Percentiles rank a stretch among this genome's conserved stretches.
Conservation (phyloP, 1,139 yeast species). For the Meyerozyma athensensis region DNA sequence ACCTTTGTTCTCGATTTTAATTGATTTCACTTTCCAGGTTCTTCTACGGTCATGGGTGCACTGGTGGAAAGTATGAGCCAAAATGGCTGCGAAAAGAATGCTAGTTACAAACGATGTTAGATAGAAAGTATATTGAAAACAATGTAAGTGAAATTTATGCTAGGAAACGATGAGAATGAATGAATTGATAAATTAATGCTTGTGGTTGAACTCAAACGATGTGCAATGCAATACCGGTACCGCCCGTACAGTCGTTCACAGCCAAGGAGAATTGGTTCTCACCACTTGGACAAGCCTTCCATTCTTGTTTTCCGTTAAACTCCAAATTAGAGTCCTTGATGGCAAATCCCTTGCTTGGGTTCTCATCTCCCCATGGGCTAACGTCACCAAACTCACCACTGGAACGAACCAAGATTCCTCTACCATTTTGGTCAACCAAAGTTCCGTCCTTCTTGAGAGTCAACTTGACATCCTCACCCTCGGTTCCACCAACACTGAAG, state of each 20-base stretch:
- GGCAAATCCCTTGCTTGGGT: slow-evolving; percentile 16
- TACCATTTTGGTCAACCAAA: slow-evolving; percentile 25
- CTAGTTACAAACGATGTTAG: not conserved
- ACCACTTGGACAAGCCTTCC: slow-evolving; percentile 28
- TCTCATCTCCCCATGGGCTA: slow-evolving; percentile 18
- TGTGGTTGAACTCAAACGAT: slow-evolving; percentile 8
- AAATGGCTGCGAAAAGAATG: not conserved
- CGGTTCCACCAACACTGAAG: slow-evolving; percentile 27
- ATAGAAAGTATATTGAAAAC: not conserved
- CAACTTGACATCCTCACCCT: slow-evolving; percentile 21
- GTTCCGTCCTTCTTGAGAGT: slow-evolving; percentile 21
- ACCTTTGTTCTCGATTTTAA: not conserved
- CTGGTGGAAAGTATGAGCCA: slow-evolving; percentile 7
- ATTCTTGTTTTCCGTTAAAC: slow-evolving; percentile 13
- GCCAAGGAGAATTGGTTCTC: slow-evolving; percentile 21
- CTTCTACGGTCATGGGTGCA: slow-evolving; percentile 4
- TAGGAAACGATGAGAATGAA: too few relatives aligned
- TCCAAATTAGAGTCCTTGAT: slow-evolving; percentile 13
- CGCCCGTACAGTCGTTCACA: slow-evolving; percentile 24
- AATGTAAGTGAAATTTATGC: not conserved
- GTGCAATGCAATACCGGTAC: slow-evolving; percentile 21
- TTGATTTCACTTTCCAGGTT: not conserved
- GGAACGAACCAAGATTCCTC: slow-evolving; percentile 22
- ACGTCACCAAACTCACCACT: slow-evolving; percentile 29
- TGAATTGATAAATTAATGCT: not conserved